Percentiles rank a stretch among this genome's conserved stretches.
phyloP scores from a whole-genome alignment of 2,329 filamentous ascomycete genomes.

The Fusarium veterinarium region DNA sequence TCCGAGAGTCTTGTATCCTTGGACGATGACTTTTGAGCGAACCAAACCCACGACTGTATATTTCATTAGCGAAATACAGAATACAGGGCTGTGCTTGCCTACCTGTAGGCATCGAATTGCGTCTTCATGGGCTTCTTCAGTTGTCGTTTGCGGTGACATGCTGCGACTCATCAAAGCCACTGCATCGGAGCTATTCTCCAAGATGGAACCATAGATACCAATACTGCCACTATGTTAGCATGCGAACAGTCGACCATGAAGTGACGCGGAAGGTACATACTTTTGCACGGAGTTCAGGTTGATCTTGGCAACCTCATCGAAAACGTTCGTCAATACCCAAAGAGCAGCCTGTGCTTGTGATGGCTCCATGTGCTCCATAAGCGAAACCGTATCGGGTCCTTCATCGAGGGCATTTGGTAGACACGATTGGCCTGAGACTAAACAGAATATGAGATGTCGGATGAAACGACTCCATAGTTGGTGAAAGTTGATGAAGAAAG shows the following conservation, averaged over 20 bases:
- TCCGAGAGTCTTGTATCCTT: slow-evolving; percentile 67
- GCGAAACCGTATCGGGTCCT: slow-evolving; percentile 56
- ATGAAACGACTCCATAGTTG: slow-evolving; percentile 74
- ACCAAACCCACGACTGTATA: slow-evolving; percentile 76
- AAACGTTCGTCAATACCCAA: slow-evolving; percentile 66
- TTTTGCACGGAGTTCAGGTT: slow-evolving; percentile 71
- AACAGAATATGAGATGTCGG: slow-evolving; percentile 67
- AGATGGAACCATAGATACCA: slow-evolving; percentile 54
- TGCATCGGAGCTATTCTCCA: slow-evolving; percentile 56
- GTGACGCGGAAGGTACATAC: slow-evolving; percentile 51
- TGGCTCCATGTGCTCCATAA: slow-evolving; percentile 61
- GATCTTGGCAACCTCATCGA: slow-evolving; percentile 63
- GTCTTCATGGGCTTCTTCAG: slow-evolving; percentile 60
- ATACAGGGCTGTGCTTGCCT: neutral
- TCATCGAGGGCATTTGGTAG: slow-evolving; percentile 37
- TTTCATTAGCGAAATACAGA: slow-evolving; percentile 4
- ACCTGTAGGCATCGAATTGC: slow-evolving; percentile 71
- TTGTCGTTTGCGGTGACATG: slow-evolving; percentile 47
- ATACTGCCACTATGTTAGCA: slow-evolving; percentile 46
- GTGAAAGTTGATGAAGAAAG: slow-evolving; percentile 79
- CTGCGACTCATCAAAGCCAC: slow-evolving; percentile 54
- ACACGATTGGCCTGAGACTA: slow-evolving; percentile 52
- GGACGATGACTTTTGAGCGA: slow-evolving; percentile 73
- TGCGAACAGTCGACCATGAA: slow-evolving; percentile 10
- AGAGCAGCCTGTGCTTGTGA: slow-evolving; percentile 66